A percentile compares a stretch with the other conserved stretches of the same genome.
Evolutionary conservation across 805 yeast genomes (phyloP).

Genomic region (Saccharomycopsis babjevae): DNA sequence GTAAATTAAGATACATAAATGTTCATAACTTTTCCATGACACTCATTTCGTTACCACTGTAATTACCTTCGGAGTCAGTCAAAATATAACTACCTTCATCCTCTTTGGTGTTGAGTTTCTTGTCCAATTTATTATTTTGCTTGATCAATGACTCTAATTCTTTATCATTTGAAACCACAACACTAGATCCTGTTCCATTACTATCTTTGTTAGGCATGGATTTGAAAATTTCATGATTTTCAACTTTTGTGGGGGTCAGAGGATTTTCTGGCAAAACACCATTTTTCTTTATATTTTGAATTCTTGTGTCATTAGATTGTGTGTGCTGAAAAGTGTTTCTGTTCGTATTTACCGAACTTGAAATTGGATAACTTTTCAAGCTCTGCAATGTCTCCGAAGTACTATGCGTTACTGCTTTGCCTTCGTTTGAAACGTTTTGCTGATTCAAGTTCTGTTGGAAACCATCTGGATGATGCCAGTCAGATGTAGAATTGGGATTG

Average conservation of each 20-base stretch:
- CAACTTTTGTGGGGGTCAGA: neutral
- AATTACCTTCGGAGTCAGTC: neutral
- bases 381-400: neutral
- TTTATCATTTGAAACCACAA: neutral
- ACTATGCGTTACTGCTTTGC: neutral
- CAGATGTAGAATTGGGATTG: neutral
- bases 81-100: neutral
- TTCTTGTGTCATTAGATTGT: neutral
- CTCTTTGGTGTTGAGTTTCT: neutral
- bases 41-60: neutral
- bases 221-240: neutral
- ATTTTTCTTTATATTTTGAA: neutral
- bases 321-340: neutral
- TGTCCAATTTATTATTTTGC: neutral
- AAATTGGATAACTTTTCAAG: neutral
- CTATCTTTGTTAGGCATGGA: neutral
- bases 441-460: neutral
- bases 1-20: neutral
- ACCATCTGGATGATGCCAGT: neutral
- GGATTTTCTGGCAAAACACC: neutral
- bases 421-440: neutral
- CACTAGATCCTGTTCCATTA: neutral
- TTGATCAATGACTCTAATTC: neutral
- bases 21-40: neutral
- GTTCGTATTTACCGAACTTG: neutral